Evolutionary conservation across 2,329 filamentous ascomycete genomes (phyloP).

Genomic region (Xenosphaeropsis pyriputrescens): DNA sequence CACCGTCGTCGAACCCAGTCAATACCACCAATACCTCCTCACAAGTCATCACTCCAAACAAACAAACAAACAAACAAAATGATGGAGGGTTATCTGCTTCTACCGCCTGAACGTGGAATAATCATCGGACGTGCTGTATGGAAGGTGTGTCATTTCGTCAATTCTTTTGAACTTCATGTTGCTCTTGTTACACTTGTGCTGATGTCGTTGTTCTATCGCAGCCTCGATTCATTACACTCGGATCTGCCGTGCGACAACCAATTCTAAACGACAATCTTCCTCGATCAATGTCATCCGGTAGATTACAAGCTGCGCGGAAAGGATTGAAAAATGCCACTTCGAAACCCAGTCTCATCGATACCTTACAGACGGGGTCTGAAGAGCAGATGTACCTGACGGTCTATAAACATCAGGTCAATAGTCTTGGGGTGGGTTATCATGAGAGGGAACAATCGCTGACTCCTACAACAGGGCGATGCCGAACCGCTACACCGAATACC

Average conservation of each 20-base stretch:
- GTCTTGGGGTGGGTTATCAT: background rate
- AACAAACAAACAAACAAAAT: no score
- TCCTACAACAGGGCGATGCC: conserved; percentile 16
- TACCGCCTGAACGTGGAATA: conserved; percentile 34
- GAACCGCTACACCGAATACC: conserved; percentile 17
- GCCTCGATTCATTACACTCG: conserved; percentile 45
- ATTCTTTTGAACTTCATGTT: conserved; percentile 1
- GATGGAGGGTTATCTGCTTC: conserved; percentile 34
- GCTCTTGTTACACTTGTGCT: background rate
- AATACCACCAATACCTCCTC: no score
- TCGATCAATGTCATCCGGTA: conserved; percentile 2
- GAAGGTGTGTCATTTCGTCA: conserved; percentile 27
- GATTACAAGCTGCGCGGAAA: conserved; percentile 6
- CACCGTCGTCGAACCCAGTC: no score
- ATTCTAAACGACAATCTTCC: conserved; percentile 3
- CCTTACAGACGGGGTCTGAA: conserved; percentile 5
- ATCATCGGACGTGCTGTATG: conserved; percentile 35
- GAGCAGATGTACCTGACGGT: conserved; percentile 15
- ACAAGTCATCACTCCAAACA: no score
- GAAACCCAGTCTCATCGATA: conserved; percentile 15
- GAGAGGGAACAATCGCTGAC: conserved; percentile 1
- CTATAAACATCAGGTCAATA: conserved; percentile 19
- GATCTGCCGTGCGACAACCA: conserved; percentile 31
- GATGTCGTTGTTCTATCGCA: conserved; percentile 15
- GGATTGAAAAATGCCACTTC: conserved; percentile 9